These are phyloP conservation scores for Neofusicoccum ribis DNA, from an alignment of 2,329 filamentous ascomycete genomes.

Conservation along the genomic window DNA sequence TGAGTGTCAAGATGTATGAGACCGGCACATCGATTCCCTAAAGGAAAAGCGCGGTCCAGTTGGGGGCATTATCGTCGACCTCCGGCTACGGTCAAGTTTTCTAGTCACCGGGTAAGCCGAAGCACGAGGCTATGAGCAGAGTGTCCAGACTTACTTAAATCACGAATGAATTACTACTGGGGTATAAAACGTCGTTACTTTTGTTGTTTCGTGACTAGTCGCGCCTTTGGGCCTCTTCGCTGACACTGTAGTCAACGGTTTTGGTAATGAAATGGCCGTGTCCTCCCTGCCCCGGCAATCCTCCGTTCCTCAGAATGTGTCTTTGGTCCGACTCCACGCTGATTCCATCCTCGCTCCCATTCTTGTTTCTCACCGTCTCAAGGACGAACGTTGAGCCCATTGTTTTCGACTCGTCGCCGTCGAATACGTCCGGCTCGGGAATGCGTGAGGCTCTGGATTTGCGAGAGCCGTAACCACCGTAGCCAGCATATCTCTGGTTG, in stretches of 20 bases:
- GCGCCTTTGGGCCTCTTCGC: not conserved
- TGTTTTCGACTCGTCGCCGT: not conserved
- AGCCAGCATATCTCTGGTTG: not conserved
- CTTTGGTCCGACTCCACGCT: conserved; percentile 7
- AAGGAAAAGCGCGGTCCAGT: too few relatives aligned
- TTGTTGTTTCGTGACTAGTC: too few relatives aligned
- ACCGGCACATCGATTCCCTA: too few relatives aligned
- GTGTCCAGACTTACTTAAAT: too few relatives aligned
- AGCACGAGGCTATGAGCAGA: too few relatives aligned
- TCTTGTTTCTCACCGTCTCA: not conserved
- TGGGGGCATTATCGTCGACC: too few relatives aligned
- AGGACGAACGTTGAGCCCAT: not conserved
- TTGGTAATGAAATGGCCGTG: not conserved
- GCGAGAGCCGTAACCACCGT: not conserved
- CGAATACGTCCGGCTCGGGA: not conserved
- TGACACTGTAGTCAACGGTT: conserved; percentile 1
- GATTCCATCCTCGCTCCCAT: conserved; percentile 1
- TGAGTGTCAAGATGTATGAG: too few relatives aligned
- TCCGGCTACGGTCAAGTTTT: too few relatives aligned
- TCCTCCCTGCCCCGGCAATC: not conserved
- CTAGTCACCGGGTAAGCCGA: too few relatives aligned
- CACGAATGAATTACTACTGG: too few relatives aligned
- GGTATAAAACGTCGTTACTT: too few relatives aligned
- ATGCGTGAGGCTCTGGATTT: not conserved
- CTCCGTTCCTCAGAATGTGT: not conserved